Conservation (phyloP, 1,284 basidiomycete species). For the Jaminaea rosea region DNA sequence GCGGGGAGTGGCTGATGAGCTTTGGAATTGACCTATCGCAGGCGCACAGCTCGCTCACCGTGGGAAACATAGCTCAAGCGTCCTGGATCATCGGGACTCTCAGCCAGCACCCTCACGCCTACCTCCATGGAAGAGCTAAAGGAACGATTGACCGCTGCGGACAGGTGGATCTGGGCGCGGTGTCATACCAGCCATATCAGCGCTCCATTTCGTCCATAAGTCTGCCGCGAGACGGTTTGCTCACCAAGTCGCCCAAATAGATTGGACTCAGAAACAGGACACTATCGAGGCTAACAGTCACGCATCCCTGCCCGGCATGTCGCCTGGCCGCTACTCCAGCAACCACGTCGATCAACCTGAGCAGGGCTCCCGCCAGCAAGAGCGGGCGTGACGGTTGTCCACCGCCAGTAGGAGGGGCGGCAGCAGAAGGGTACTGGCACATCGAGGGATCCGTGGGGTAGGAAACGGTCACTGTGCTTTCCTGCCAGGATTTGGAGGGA, state of each 20-base stretch:
- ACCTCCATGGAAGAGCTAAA: conserved; percentile 48
- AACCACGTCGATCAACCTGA: conserved; percentile 48
- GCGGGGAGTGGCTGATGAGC: background rate
- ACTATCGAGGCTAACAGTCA: conserved; percentile 48
- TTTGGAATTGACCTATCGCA: background rate
- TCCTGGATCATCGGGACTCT: conserved; percentile 18
- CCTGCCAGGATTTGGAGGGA: conserved; percentile 39
- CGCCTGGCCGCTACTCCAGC: conserved; percentile 48
- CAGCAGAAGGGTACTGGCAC: background rate
- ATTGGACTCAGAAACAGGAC: conserved; percentile 40
- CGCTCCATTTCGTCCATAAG: background rate
- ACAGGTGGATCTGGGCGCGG: conserved; percentile 31
- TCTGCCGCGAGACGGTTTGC: background rate
- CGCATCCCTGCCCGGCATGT: conserved; percentile 44
- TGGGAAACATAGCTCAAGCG: conserved; percentile 45
- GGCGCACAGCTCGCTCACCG: conserved; percentile 5
- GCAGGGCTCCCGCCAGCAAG: conserved; percentile 46
- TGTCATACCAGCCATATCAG: background rate
- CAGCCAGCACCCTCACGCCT: conserved; percentile 46
- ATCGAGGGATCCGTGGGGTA: background rate
- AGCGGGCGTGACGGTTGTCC: no score
- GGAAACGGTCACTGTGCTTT: background rate
- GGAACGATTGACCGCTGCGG: conserved; percentile 46
- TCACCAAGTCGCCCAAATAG: conserved; percentile 20
- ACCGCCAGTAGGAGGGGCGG: background rate